Base-by-base conservation (phyloP, 306 rosid genomes). In the Cercis canadensis region DNA sequence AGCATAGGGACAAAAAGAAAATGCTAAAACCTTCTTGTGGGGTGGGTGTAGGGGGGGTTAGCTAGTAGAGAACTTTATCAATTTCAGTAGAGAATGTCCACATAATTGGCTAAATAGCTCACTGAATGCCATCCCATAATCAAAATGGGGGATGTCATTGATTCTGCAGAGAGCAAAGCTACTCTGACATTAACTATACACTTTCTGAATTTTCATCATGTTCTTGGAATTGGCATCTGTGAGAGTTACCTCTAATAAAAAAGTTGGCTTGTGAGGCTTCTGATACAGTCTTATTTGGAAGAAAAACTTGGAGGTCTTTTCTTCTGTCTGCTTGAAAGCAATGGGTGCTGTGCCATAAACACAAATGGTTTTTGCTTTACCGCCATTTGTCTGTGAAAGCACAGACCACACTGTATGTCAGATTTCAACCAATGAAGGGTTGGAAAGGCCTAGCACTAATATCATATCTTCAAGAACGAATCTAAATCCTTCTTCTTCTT, bases 1-100 rank as follows among this genome's bases (percentile, higher is more conserved):
- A 62, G 84, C 69, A 83, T 80, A 78, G 75, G 81, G 90, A 80
- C 93, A 89, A 82, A 82, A 82, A 65, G 83, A 75, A 80, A 75
- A 81, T 67, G 82, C 69, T 67, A 78, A 73, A 78, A 17, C 75
- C 79, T 58, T 53, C 39, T 67, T 46, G 64, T 51, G 53, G 68
- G 74, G 58, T 56, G 54, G 57, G 70, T 18, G 36, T 51, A 51
- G 67, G 78, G 67, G 16, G 57, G 31, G 0, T 52, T 41, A 44
- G 62, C 19, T 57, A 64, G 62, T 33, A 62, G 67, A 78, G 63
- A 65, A 53, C 67, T 54, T 84, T 83, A 47, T 69, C 50, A 71
- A 69, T 83, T 75, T 60, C 74, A 73, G 60, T 72, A 75, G 80
- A 53, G 32, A 67, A 62, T 57, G 34, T 54, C 24, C 31, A 47